Base-by-base conservation (phyloP, 345 rosid species). In the Populus alba region DNA sequence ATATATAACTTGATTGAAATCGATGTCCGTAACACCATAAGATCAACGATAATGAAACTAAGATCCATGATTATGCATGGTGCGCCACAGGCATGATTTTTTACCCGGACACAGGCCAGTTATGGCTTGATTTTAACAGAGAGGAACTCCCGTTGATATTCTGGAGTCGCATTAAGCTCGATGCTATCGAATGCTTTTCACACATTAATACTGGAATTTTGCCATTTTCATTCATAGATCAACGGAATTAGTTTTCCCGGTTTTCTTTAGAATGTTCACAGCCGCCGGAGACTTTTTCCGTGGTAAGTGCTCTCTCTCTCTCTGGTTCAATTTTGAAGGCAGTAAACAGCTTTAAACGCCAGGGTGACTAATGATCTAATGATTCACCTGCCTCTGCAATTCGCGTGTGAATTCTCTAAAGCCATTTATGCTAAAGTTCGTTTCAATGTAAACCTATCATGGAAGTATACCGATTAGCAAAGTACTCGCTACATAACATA, bases 211-310 rank as follows among this genome's bases (percentile, higher is more conserved):
- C 13, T 5, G 35, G 4, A 11, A 43, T 22, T 25, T 23, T 45
- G 33, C 65, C 75, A 77, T 71, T 71, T 70, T 70, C 63, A 59
- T 59, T 9, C 25, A n/a, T 3, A 9, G 63, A 59, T 23, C 61
- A 59, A 23, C 4, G 63, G 63, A n/a, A 59, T 23, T 9, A 59
- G 2, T 59, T n/a, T 23, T 59, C 25, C 27, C 27, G 25, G n/a
- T 59, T n/a, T 31, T 59, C 11, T 23, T 4, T 9, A 9, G 65
- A 59, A 9, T 9, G 16, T 10, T 23, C 15, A 10, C 29, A 23
- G 4, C 29, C 29, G 27, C 27, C 9, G 63, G 65, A 10, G 29
- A 59, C 29, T 59, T n/a, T 13, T 59, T 9, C 65, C 2, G 10
- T 8, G 62, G 0, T 8, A 22, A 22, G 27, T 57, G 62, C n/a